These are phyloP conservation scores for Malassezia globosa DNA, from an alignment of 1,284 basidiomycete genomes.

Conservation along the genomic window DNA sequence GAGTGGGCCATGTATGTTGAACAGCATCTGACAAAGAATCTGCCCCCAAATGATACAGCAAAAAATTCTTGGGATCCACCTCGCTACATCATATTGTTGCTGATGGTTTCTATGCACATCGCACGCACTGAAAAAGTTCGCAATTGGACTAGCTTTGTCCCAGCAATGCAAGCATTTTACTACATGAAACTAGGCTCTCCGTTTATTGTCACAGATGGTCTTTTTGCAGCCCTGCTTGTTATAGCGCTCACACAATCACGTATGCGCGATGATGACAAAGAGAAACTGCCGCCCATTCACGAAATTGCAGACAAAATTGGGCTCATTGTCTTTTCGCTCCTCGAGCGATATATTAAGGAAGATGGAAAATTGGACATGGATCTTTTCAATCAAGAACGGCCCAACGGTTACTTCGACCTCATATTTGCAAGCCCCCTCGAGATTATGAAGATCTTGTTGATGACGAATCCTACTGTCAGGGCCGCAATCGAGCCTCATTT, in stretches of 20 bases:
- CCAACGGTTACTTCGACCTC: too few relatives aligned
- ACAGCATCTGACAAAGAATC: neutral
- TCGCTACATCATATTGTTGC: neutral
- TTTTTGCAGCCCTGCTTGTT: neutral
- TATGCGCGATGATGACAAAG: neutral
- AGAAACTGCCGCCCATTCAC: neutral
- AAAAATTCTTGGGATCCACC: neutral
- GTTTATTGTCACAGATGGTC: neutral
- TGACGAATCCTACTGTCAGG: too few relatives aligned
- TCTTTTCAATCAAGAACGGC: too few relatives aligned
- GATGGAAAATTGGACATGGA: too few relatives aligned
- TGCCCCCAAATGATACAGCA: neutral
- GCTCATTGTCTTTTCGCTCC: neutral
- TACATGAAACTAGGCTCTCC: neutral
- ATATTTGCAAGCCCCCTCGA: neutral
- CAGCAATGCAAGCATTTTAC: neutral
- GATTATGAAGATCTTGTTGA: too few relatives aligned
- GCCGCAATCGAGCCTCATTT: too few relatives aligned
- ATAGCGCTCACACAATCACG: neutral
- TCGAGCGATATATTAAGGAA: neutral
- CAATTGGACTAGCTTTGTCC: neutral
- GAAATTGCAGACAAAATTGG: conserved; percentile 2
- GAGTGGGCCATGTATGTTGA: neutral
- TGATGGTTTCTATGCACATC: neutral
- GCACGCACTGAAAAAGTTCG: neutral